These are phyloP conservation scores for Saccharomycopsis malanga DNA, from an alignment of 805 yeast species.

Conservation along the genomic window DNA sequence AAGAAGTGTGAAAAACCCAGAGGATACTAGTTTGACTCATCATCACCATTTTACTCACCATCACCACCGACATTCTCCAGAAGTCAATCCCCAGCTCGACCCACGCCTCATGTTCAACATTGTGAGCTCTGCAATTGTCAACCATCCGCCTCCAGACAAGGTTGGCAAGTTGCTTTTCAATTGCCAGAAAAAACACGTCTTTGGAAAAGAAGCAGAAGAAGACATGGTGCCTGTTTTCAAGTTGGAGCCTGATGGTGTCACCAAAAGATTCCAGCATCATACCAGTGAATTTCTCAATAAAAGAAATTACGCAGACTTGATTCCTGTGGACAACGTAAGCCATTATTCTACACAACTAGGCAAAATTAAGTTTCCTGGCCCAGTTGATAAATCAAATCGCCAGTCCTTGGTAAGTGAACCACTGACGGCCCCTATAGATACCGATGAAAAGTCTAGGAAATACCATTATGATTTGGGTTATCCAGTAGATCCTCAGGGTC, in stretches of 20 bases:
- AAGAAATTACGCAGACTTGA: slow-evolving; percentile 67
- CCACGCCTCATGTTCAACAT: slow-evolving; percentile 74
- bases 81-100: slow-evolving; percentile 43
- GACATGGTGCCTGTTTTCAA: slow-evolving; percentile 72
- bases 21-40: background rate
- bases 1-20: slow-evolving; percentile 34
- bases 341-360: slow-evolving; percentile 26
- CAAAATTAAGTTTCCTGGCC: slow-evolving; percentile 37
- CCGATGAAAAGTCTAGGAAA: slow-evolving; percentile 9
- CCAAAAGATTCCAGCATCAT: slow-evolving; percentile 35
- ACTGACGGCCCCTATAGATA: background rate
- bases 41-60: slow-evolving; percentile 31
- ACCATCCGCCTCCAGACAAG: slow-evolving; percentile 85
- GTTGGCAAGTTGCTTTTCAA: slow-evolving; percentile 69
- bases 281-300: slow-evolving; percentile 46
- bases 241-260: slow-evolving; percentile 43
- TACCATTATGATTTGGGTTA: slow-evolving; percentile 35
- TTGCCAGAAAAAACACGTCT: slow-evolving; percentile 62
- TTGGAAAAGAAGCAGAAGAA: slow-evolving; percentile 59
- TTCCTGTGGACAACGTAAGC: slow-evolving; percentile 39
- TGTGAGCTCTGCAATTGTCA: slow-evolving; percentile 83
- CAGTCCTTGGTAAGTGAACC: background rate
- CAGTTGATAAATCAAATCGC: slow-evolving; percentile 25
- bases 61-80: slow-evolving; percentile 26
- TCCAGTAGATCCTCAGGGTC: slow-evolving; percentile 47